Conservation (phyloP, 805 yeast genomes). For the Wickerhamiella qilinensis region DNA sequence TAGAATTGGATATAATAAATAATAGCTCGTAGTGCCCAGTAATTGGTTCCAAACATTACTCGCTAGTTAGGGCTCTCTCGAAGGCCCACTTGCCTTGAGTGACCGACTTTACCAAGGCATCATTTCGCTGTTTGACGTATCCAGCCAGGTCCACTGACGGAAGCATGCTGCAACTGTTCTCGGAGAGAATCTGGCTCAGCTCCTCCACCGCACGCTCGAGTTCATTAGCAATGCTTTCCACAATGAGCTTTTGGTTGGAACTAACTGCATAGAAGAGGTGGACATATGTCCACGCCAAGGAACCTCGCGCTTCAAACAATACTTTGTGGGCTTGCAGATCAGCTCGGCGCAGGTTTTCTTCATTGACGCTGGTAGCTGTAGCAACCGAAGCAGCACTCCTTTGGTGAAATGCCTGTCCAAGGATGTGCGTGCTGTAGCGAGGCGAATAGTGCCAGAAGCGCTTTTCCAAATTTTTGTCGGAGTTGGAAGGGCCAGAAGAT, state of each 20-base stretch:
- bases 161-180: neutral
- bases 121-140: slow-evolving; percentile 1
- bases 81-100: slow-evolving; percentile 1
- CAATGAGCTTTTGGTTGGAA: slow-evolving; percentile 36
- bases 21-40: neutral
- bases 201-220: slow-evolving; percentile 54
- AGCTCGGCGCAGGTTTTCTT: neutral
- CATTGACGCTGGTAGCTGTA: neutral
- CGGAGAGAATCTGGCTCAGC: neutral
- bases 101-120: neutral
- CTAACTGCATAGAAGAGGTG: slow-evolving; percentile 50
- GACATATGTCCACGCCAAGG: slow-evolving; percentile 84
- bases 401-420: neutral
- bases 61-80: slow-evolving; percentile 13
- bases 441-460: slow-evolving; percentile 7
- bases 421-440: slow-evolving; percentile 2
- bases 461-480: neutral
- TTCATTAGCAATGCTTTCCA: slow-evolving; percentile 56
- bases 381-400: neutral
- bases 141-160: neutral
- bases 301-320: slow-evolving; percentile 51
- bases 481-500: neutral
- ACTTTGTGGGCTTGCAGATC: slow-evolving; percentile 34
- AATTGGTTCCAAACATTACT: no score
- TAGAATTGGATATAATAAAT: neutral